Evolutionary conservation across 1,284 basidiomycete species (phyloP).

Genomic region (Apiotrichum porosum): DNA sequence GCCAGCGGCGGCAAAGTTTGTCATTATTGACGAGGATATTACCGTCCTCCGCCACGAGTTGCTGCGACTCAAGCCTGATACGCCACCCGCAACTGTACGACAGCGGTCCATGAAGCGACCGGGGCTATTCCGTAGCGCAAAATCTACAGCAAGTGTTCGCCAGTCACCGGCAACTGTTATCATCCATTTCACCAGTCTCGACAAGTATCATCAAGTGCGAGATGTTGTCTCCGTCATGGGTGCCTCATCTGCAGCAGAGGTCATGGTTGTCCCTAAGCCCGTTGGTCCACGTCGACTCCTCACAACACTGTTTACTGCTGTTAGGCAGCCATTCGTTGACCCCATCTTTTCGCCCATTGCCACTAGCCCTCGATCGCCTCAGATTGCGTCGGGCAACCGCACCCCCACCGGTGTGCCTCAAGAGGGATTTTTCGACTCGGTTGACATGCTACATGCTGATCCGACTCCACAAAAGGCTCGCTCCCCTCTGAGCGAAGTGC

Average conservation of each 20-base stretch:
- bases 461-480: slow-evolving; percentile 18
- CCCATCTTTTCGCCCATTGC: slow-evolving; percentile 88
- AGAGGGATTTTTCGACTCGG: slow-evolving; percentile 39
- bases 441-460: slow-evolving; percentile 8
- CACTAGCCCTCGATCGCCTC: slow-evolving; percentile 74
- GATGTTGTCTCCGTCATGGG: slow-evolving; percentile 63
- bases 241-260: slow-evolving; percentile 59
- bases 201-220: slow-evolving; percentile 79
- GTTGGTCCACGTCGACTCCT: slow-evolving; percentile 85
- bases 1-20: slow-evolving; percentile 51
- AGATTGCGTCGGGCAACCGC: slow-evolving; percentile 26
- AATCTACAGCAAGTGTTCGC: slow-evolving; percentile 49
- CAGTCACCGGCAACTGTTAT: slow-evolving; percentile 56
- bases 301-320: slow-evolving; percentile 79
- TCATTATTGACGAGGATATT: slow-evolving; percentile 86
- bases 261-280: slow-evolving; percentile 92
- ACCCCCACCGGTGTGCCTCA: slow-evolving; percentile 21
- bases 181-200: slow-evolving; percentile 82
- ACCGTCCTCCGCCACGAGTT: slow-evolving; percentile 66
- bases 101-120: slow-evolving; percentile 9
- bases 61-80: slow-evolving; percentile 60
- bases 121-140: slow-evolving; percentile 56
- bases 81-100: slow-evolving; percentile 30
- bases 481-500: slow-evolving; percentile 36
- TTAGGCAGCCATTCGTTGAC: slow-evolving; percentile 76